These are phyloP conservation scores for Colletotrichum cereale DNA, from an alignment of 2,329 filamentous ascomycete genomes.

Conservation along the genomic window DNA sequence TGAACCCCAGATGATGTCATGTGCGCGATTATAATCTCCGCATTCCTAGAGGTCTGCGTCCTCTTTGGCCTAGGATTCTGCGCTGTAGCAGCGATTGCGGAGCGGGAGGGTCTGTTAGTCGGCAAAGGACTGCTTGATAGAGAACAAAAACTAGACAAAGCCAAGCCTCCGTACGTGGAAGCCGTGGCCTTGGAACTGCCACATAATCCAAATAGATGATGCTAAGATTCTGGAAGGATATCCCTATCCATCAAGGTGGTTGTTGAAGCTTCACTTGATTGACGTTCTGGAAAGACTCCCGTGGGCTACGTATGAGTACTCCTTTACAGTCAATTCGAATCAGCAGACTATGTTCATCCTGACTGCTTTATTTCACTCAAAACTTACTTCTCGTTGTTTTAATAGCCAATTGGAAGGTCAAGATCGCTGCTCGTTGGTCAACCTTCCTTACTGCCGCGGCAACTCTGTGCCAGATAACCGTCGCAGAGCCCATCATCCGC, in stretches of 20 bases:
- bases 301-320: neutral
- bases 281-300: constrained; percentile 13
- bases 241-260: constrained; percentile 25
- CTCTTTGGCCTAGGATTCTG: constrained; percentile 1
- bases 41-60: neutral
- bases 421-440: constrained; percentile 24
- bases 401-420: neutral
- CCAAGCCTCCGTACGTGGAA: neutral
- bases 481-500: constrained; percentile 22
- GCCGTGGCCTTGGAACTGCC: neutral
- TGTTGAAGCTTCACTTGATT: constrained; percentile 12
- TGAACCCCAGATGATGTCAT: constrained; percentile 2
- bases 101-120: constrained; percentile 15
- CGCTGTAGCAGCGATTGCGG: constrained; percentile 23
- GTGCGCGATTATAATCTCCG: constrained; percentile 22
- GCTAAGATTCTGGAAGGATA: neutral
- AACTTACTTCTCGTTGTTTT: neutral
- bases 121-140: constrained; percentile 12
- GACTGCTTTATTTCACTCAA: too few relatives aligned
- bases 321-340: neutral
- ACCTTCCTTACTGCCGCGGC: constrained; percentile 20
- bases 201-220: constrained; percentile 22
- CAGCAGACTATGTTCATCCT: too few relatives aligned
- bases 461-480: constrained; percentile 19
- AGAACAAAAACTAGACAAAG: constrained; percentile 18